Percentiles rank a stretch among this genome's conserved stretches.
phyloP scores from a whole-genome alignment of 306 rosid genomes.

The Urtica urens region DNA sequence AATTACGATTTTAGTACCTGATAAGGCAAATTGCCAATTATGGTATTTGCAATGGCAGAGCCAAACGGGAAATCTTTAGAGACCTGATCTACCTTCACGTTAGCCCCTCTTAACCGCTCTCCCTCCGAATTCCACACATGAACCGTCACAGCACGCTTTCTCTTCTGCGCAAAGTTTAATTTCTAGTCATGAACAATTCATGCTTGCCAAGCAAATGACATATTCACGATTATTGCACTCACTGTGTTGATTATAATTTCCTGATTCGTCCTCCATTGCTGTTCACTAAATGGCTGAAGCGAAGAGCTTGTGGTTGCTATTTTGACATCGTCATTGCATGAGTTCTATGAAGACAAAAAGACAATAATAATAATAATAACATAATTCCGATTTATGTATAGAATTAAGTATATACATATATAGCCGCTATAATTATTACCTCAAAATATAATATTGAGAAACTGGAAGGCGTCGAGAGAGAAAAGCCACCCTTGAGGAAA shows the following conservation, averaged over 20 bases:
- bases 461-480: conserved; percentile 29
- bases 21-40: conserved; percentile 64
- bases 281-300: conserved; percentile 57
- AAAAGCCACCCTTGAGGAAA: conserved; percentile 91
- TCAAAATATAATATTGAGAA: conserved; percentile 42
- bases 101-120: conserved; percentile 45
- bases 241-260: conserved; percentile 57
- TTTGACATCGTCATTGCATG: conserved; percentile 23
- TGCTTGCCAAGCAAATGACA: not conserved
- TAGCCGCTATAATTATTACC: too few species aligned
- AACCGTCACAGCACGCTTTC: conserved; percentile 67
- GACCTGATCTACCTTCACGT: conserved; percentile 33
- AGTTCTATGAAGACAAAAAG: conserved; percentile 24
- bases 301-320: conserved; percentile 50
- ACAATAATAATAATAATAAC: too few species aligned
- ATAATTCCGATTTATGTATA: too few species aligned
- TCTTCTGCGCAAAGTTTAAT: conserved; percentile 27
- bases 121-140: conserved; percentile 62
- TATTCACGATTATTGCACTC: conserved; percentile 16
- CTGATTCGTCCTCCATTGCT: conserved; percentile 66
- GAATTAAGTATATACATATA: too few species aligned
- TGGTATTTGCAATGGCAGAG: conserved; percentile 77
- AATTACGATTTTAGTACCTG: too few species aligned
- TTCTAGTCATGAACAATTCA: not conserved
- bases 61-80: conserved; percentile 82